A percentile compares a stretch with the other conserved stretches of the same genome.
Evolutionary conservation across 176 grass and related monocot species (phyloP).

Genomic region (Oryza officinalis): DNA sequence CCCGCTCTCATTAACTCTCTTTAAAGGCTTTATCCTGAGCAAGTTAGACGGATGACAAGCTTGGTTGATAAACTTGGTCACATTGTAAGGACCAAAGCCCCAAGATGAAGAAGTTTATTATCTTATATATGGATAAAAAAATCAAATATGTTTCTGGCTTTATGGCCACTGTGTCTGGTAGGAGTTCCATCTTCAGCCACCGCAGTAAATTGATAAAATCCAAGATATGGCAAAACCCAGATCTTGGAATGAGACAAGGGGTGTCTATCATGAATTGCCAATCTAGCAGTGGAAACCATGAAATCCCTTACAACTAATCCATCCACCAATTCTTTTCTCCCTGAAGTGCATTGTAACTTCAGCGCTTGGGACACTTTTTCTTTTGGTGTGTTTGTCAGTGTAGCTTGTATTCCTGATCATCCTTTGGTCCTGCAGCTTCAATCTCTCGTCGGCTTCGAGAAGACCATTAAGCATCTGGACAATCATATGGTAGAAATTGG

Average conservation of each 20-base stretch:
- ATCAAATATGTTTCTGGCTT: not conserved
- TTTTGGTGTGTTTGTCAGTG: not conserved
- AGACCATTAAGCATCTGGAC: slow-evolving; percentile 84
- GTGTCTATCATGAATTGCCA: not conserved
- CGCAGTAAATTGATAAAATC: not conserved
- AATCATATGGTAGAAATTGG: slow-evolving; percentile 87
- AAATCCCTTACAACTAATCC: not conserved
- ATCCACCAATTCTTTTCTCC: not conserved
- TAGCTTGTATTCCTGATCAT: not conserved
- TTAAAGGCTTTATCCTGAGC: not conserved
- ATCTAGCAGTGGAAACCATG: not conserved
- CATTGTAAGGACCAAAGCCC: not conserved
- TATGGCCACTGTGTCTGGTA: not conserved
- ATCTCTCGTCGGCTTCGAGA: slow-evolving; percentile 98
- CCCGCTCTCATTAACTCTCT: not conserved
- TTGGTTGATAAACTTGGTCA: not conserved
- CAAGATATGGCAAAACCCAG: not conserved
- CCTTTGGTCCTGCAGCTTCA: slow-evolving; percentile 59
- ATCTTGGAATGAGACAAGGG: too few species aligned
- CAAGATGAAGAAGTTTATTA: not conserved
- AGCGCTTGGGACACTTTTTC: not conserved
- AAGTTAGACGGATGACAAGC: not conserved
- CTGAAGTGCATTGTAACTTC: not conserved
- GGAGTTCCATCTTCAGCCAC: not conserved
- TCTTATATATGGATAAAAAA: too few species aligned